These are phyloP conservation scores for Hypoxylon sp. DNA, from an alignment of 2,329 filamentous ascomycete genomes.

Conservation along the genomic window DNA sequence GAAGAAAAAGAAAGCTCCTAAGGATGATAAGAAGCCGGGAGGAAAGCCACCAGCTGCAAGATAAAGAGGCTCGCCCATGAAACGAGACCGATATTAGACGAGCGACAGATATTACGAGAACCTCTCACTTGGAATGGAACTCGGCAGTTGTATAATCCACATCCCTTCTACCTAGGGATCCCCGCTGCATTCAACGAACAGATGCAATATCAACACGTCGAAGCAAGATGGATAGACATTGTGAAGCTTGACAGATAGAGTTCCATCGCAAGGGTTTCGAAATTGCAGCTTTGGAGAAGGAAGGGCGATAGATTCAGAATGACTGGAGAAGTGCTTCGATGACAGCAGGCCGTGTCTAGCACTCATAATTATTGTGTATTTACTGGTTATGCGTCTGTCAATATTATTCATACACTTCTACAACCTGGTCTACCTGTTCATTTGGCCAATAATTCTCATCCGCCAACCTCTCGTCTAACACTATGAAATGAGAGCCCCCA, in stretches of 20 bases:
- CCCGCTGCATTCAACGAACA: not conserved
- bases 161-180: not conserved
- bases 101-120: not conserved
- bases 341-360: slow-evolving; percentile 45
- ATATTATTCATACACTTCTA: slow-evolving; percentile 33
- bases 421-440: slow-evolving; percentile 1
- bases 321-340: slow-evolving; percentile 40
- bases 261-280: not conserved
- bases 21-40: slow-evolving; percentile 50
- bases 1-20: slow-evolving; percentile 65
- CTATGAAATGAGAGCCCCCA: not conserved
- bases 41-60: slow-evolving; percentile 49
- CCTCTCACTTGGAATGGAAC: not conserved
- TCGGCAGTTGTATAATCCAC: not conserved
- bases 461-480: not conserved
- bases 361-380: slow-evolving; percentile 45
- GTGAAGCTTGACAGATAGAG: slow-evolving; percentile 2
- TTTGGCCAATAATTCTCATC: not conserved
- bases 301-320: slow-evolving; percentile 8
- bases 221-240: slow-evolving; percentile 1
- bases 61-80: slow-evolving; percentile 29
- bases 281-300: slow-evolving; percentile 3
- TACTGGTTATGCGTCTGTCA: slow-evolving; percentile 23
- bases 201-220: not conserved
- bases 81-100: not conserved